Conservation (phyloP, 129 eudicot species). For the Artemisia tridentata region DNA sequence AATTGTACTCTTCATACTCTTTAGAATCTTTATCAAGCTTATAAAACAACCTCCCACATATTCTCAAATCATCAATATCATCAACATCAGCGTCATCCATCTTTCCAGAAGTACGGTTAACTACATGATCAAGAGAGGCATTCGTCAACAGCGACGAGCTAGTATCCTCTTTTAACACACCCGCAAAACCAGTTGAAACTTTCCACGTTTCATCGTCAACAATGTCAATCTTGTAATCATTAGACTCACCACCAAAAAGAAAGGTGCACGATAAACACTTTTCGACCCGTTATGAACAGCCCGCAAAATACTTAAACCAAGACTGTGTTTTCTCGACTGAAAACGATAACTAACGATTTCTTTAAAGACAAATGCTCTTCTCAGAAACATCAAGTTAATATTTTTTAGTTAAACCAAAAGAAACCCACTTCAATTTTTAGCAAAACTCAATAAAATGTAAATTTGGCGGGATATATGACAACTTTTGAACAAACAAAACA, state of each 20-base stretch:
- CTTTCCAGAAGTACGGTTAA: conserved; percentile 5
- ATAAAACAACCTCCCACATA: conserved; percentile 68
- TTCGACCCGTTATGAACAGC: conserved; percentile 14
- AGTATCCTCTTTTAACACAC: conserved; percentile 37
- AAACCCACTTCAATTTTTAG: background rate
- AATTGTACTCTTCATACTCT: conserved; percentile 76
- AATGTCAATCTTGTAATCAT: conserved; percentile 54
- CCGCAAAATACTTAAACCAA: conserved; percentile 19
- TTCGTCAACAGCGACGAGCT: background rate
- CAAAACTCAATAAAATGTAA: conserved; percentile 2
- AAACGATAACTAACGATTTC: conserved; percentile 20
- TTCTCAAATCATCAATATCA: conserved; percentile 82
- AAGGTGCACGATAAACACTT: conserved; percentile 35
- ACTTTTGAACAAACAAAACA: conserved; percentile 20
- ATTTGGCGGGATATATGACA: background rate
- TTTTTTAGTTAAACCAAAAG: background rate
- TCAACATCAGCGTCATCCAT: conserved; percentile 47
- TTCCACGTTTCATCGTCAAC: conserved; percentile 73
- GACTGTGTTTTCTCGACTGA: conserved; percentile 7
- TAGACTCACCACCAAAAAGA: conserved; percentile 31
- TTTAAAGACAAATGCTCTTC: conserved; percentile 25
- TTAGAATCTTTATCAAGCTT: conserved; percentile 74
- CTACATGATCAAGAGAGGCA: conserved; percentile 20
- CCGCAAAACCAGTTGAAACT: conserved; percentile 64
- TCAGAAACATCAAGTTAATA: conserved; percentile 33